These are phyloP conservation scores for Microcyclospora tardicrescens DNA, from an alignment of 2,329 filamentous ascomycete genomes.

Conservation along the genomic window DNA sequence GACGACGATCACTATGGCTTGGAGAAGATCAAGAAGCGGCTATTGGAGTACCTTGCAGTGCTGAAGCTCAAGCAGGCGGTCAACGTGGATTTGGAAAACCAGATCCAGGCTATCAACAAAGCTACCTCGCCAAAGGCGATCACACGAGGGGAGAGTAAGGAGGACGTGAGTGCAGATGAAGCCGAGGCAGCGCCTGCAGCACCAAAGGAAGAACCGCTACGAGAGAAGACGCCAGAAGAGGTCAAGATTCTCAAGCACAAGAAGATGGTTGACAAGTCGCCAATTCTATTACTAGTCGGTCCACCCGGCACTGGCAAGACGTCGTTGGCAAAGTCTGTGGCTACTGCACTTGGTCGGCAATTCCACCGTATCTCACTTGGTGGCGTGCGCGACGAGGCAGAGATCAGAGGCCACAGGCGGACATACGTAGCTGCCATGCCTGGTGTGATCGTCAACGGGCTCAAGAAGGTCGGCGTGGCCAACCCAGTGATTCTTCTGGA, in stretches of 20 bases:
- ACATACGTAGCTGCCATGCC: constrained; percentile 99
- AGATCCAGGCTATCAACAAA: constrained; percentile 50
- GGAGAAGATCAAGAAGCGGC: constrained; percentile 90
- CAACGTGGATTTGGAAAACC: constrained; percentile 68
- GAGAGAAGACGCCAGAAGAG: constrained; percentile 41
- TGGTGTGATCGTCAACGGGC: constrained; percentile 78
- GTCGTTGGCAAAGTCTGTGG: constrained; percentile 83
- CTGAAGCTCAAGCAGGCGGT: constrained; percentile 84
- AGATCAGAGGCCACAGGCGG: constrained; percentile 85
- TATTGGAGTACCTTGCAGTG: constrained; percentile 94
- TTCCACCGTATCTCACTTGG: constrained; percentile 96
- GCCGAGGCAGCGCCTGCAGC: constrained; percentile 35
- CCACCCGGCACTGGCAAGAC: constrained; percentile 95
- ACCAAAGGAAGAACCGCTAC: constrained; percentile 20
- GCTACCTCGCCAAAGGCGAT: constrained; percentile 22
- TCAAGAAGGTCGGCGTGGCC: constrained; percentile 89
- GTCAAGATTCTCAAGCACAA: constrained; percentile 66
- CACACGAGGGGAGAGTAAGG: constrained; percentile 8
- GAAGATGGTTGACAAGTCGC: constrained; percentile 85
- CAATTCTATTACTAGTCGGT: constrained; percentile 83
- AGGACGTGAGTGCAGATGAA: constrained; percentile 28
- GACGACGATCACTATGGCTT: constrained; percentile 94
- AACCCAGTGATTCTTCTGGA: constrained; percentile 94
- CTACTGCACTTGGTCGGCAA: constrained; percentile 80
- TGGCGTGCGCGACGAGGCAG: constrained; percentile 88